Conservation (phyloP, 2,329 filamentous ascomycete species). For the Thielaviopsis euricoi region DNA sequence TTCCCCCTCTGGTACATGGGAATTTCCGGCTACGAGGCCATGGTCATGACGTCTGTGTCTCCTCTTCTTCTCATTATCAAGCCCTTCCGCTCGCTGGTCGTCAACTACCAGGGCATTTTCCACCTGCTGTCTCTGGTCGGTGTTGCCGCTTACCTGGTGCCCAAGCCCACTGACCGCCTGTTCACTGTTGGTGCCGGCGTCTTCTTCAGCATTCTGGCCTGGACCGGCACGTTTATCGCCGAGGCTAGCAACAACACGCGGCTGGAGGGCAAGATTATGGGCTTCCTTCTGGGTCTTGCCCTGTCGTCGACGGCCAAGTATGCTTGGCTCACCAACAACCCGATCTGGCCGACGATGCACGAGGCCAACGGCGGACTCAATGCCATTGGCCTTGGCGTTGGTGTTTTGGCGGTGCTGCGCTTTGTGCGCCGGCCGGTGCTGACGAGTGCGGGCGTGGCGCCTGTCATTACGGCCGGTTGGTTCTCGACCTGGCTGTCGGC, state of each 20-base stretch:
- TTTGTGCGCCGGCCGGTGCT: constrained; percentile 52
- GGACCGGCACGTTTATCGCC: constrained; percentile 66
- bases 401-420: constrained; percentile 55
- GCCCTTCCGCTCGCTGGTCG: constrained; percentile 48
- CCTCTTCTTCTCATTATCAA: constrained; percentile 62
- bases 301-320: constrained; percentile 83
- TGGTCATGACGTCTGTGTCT: constrained; percentile 71
- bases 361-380: constrained; percentile 85
- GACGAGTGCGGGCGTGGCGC: constrained; percentile 21
- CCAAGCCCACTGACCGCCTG: constrained; percentile 57
- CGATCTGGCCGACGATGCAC: constrained; percentile 91
- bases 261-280: constrained; percentile 67
- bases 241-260: constrained; percentile 58
- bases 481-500: constrained; percentile 38
- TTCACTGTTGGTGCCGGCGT: constrained; percentile 71
- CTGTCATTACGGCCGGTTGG: constrained; percentile 38
- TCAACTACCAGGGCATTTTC: constrained; percentile 50
- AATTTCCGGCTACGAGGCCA: constrained; percentile 84
- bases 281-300: constrained; percentile 67
- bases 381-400: constrained; percentile 61
- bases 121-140: constrained; percentile 68
- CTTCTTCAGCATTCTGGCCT: constrained; percentile 63
- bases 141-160: constrained; percentile 62
- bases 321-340: constrained; percentile 86
- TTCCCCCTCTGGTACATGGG: constrained; percentile 99